These are phyloP conservation scores for Xylariaceae sp. DNA, from an alignment of 2,329 filamentous ascomycete species.

Conservation along the genomic window DNA sequence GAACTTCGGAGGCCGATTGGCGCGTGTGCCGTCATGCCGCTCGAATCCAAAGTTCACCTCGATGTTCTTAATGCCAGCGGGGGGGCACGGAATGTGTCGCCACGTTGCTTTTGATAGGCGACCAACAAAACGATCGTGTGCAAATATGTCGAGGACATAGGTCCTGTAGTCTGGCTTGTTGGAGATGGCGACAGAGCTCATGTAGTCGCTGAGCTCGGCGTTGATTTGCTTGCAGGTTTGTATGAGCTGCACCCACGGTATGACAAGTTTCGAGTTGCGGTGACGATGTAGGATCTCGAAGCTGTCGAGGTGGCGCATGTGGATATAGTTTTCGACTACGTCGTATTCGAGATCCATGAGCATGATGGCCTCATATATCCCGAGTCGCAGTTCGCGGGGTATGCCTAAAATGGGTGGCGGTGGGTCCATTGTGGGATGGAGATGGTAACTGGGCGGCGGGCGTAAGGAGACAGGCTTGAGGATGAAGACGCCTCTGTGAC, in stretches of 20 bases:
- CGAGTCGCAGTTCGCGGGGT: background rate
- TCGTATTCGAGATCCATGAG: background rate
- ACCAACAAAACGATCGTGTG: background rate
- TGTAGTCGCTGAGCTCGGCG: background rate
- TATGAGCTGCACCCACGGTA: conserved; percentile 3
- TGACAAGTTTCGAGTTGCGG: background rate
- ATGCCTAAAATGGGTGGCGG: background rate
- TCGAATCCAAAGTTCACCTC: background rate
- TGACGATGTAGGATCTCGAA: background rate
- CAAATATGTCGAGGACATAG: background rate
- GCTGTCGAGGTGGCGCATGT: background rate
- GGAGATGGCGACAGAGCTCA: background rate
- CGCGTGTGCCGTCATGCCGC: background rate
- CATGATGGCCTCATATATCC: background rate
- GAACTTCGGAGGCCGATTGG: background rate
- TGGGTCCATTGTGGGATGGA: too few species aligned
- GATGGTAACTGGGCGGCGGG: too few species aligned
- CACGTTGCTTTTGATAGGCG: background rate
- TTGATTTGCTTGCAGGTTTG: conserved; percentile 1
- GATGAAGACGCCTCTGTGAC: too few species aligned
- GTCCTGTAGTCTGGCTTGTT: background rate
- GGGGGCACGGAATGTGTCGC: background rate
- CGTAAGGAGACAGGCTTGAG: too few species aligned
- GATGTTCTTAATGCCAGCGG: background rate
- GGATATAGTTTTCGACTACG: background rate